These are phyloP conservation scores for Rhodotorula glutinis DNA, from an alignment of 1,284 basidiomycete species.

Conservation along the genomic window DNA sequence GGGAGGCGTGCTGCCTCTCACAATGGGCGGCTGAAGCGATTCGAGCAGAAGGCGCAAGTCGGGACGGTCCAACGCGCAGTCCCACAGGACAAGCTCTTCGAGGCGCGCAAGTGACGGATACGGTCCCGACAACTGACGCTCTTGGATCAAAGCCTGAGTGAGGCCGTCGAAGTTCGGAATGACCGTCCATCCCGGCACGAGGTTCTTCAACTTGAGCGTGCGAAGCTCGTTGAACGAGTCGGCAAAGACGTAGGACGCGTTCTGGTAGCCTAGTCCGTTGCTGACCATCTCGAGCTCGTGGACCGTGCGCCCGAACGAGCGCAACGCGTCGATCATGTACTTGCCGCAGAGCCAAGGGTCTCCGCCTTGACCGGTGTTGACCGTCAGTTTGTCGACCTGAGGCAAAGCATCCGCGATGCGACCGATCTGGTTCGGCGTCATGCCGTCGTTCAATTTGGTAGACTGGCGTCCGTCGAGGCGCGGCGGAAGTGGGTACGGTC, in stretches of 20 bases:
- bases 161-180: not conserved
- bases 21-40: not conserved
- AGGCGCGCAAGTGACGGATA: not conserved
- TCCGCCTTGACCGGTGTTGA: not conserved
- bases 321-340: not conserved
- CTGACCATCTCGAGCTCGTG: slow-evolving; percentile 4
- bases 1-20: not conserved
- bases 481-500: not conserved
- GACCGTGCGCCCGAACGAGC: not conserved
- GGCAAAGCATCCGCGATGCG: slow-evolving; percentile 1
- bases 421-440: not conserved
- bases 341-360: not conserved
- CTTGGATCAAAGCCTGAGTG: no score
- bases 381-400: not conserved
- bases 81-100: slow-evolving; percentile 10
- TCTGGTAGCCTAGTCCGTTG: not conserved
- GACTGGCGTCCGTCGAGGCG: not conserved
- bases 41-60: slow-evolving; percentile 1
- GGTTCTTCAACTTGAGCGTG: not conserved
- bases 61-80: not conserved
- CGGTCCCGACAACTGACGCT: not conserved
- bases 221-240: not conserved
- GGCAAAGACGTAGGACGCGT: not conserved
- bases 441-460: not conserved
- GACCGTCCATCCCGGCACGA: slow-evolving; percentile 6